A percentile compares a stretch with the other conserved stretches of the same genome.
phyloP scores from a whole-genome alignment of 2,329 filamentous ascomycete species.

The Pseudogymnoascus verrucosus region DNA sequence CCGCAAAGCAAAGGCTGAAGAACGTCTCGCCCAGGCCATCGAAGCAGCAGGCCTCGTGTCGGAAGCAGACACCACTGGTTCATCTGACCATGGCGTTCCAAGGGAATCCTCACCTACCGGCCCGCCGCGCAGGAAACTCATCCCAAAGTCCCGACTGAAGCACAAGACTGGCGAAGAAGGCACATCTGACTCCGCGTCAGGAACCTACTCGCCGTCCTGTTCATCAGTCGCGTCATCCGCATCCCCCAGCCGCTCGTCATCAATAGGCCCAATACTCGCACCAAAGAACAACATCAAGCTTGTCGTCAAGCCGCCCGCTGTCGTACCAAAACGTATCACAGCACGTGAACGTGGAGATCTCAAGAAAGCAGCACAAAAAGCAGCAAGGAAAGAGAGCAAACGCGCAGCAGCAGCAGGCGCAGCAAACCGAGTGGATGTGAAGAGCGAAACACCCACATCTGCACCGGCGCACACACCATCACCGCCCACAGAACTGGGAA shows the following conservation, averaged over 20 bases:
- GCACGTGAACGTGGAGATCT: conserved; percentile 16
- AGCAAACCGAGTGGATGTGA: background rate
- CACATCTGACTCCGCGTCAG: background rate
- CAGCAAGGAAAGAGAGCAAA: conserved; percentile 17
- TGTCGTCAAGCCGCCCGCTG: background rate
- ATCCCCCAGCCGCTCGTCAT: background rate
- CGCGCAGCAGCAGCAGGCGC: background rate
- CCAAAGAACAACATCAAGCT: conserved; percentile 8
- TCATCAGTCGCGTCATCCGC: background rate
- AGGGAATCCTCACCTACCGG: background rate
- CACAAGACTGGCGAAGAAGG: background rate
- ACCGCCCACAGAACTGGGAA: background rate
- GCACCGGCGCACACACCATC: background rate
- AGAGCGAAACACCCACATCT: background rate
- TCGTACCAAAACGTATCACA: conserved; percentile 11
- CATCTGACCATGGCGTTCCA: background rate
- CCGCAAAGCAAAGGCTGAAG: conserved; percentile 9
- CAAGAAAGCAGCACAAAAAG: conserved; percentile 21
- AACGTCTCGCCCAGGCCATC: background rate
- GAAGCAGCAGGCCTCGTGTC: background rate
- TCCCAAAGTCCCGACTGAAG: background rate
- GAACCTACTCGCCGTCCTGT: background rate
- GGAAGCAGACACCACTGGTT: background rate
- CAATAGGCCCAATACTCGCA: background rate
- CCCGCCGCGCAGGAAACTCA: conserved; percentile 1